Conservation (phyloP, 768 basidiomycete species). For the Podaxis mareebaensis region DNA sequence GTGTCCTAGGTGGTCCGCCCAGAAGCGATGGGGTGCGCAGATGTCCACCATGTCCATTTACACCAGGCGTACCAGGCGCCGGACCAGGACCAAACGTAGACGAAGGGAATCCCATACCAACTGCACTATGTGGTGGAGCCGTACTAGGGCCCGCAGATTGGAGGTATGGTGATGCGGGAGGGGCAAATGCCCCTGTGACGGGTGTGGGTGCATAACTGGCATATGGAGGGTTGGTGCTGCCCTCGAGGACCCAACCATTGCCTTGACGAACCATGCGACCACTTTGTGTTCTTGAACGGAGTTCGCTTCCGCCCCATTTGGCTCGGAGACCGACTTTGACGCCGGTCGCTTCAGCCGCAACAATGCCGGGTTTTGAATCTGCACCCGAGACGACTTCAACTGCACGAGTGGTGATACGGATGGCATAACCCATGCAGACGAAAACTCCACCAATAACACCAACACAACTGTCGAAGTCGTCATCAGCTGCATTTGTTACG, state of each 20-base stretch:
- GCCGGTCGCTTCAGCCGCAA: slow-evolving; percentile 66
- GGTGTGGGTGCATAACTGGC: slow-evolving; percentile 35
- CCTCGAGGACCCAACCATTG: slow-evolving; percentile 60
- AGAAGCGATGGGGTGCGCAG: slow-evolving; percentile 21
- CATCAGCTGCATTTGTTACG: not conserved
- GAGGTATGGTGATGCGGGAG: slow-evolving; percentile 32
- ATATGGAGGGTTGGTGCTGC: slow-evolving; percentile 37
- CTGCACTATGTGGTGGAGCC: slow-evolving; percentile 20
- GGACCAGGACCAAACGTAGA: slow-evolving; percentile 14
- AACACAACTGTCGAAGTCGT: slow-evolving; percentile 48
- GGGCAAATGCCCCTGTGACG: slow-evolving; percentile 27
- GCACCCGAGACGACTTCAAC: slow-evolving; percentile 65
- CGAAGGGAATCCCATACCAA: slow-evolving; percentile 16
- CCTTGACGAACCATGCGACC: slow-evolving; percentile 58
- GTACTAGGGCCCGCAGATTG: slow-evolving; percentile 19
- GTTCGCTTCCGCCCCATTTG: slow-evolving; percentile 68
- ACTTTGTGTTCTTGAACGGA: slow-evolving; percentile 53
- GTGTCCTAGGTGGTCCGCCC: slow-evolving; percentile 26
- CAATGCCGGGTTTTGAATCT: slow-evolving; percentile 48
- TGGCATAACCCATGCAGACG: slow-evolving; percentile 79
- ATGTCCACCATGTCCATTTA: slow-evolving; percentile 17
- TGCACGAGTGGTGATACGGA: slow-evolving; percentile 63
- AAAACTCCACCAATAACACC: slow-evolving; percentile 96
- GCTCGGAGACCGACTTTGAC: slow-evolving; percentile 53
- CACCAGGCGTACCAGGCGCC: slow-evolving; percentile 17